Evolutionary conservation across 768 basidiomycete species (phyloP), one percentile per base, ranked within the genome.

Genomic region (Lepiota subincarnata): DNA sequence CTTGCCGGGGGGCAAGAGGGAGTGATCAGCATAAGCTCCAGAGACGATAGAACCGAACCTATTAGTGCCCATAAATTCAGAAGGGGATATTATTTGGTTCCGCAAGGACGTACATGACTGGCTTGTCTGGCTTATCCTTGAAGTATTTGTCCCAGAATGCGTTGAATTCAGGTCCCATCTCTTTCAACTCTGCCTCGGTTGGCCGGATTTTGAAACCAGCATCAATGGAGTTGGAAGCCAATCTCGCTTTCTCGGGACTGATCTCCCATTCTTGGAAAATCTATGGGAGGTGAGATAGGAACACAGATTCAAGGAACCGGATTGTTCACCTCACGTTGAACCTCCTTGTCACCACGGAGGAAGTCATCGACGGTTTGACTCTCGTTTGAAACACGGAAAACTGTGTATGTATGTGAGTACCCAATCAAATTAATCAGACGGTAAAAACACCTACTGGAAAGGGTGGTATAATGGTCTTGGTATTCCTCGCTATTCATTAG

Each of bases 81-180:
- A 24, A 11, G 1, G 31, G 31, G 10, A 31, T 11, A 31, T 6
- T 11, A 1, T 31, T 31, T 31, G 7, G 10, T 2, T 38, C 50
- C 24, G 48, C 51, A 20, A 41, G 53, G 36, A 64, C 73, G 50
- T 65, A 80, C 84, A 86, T 86, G 55, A 86, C 83, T 2, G 85
- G 86, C 73, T 87, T 87, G 73, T 86, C 85, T 50, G 84, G 85
- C 73, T 86, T 87, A 72, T 87, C 82, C 73, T 83, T 85, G 79
- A 88, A 87, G 70, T 88, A 87, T 24, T 36, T 75, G 63, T 87
- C 68, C 81, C 80, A 86, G 44, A 86, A 77, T 57, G 73, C 71
- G 60, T 84, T 83, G 70, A 86, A 87, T 61, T 87, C 85, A 13
- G 83, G 84, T n/a, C 85, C 85, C 84, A 86, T 86, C 66, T 86